A percentile compares a stretch with the other conserved stretches of the same genome.
Conservation (phyloP, 768 basidiomycete genomes). For the Panus rudis region DNA sequence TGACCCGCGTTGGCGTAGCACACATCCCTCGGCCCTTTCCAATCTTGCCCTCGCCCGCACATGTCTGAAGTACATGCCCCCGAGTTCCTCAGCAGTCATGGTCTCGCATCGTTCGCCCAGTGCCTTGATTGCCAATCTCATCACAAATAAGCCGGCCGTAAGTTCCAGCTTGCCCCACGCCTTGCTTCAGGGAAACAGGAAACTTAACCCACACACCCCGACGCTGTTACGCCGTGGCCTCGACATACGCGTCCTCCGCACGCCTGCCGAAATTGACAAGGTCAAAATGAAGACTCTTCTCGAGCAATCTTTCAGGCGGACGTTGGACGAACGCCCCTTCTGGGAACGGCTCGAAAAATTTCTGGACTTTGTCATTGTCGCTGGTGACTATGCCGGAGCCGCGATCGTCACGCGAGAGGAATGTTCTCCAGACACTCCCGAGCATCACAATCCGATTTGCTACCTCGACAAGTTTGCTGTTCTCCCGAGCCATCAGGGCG, state of each 20-base stretch:
- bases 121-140: slow-evolving; percentile 92
- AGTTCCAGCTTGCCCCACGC: slow-evolving; percentile 95
- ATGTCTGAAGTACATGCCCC: slow-evolving; percentile 89
- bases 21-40: slow-evolving; percentile 79
- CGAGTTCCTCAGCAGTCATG: slow-evolving; percentile 89
- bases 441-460: slow-evolving; percentile 46
- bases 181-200: slow-evolving; percentile 78
- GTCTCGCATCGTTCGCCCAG: slow-evolving; percentile 96
- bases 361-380: slow-evolving; percentile 89
- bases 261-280: slow-evolving; percentile 63
- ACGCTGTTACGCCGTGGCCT: slow-evolving; percentile 87
- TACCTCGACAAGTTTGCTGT: slow-evolving; percentile 99
- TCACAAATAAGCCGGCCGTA: slow-evolving; percentile 96
- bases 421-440: slow-evolving; percentile 22
- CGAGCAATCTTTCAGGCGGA: slow-evolving; percentile 79
- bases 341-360: slow-evolving; percentile 68
- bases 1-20: slow-evolving; percentile 60
- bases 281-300: slow-evolving; percentile 72
- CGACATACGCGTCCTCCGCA: slow-evolving; percentile 76
- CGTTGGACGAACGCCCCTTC: slow-evolving; percentile 65
- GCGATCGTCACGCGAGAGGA: slow-evolving; percentile 78
- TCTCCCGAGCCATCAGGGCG: slow-evolving; percentile 89
- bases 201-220: slow-evolving; percentile 84
- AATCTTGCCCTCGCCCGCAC: slow-evolving; percentile 81
- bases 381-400: slow-evolving; percentile 92